A percentile compares a stretch with the other conserved stretches of the same genome.
These are phyloP conservation scores for Saksenaea oblongispora DNA, from an alignment of 371 early-diverging fungal species.

Conservation along the genomic window DNA sequence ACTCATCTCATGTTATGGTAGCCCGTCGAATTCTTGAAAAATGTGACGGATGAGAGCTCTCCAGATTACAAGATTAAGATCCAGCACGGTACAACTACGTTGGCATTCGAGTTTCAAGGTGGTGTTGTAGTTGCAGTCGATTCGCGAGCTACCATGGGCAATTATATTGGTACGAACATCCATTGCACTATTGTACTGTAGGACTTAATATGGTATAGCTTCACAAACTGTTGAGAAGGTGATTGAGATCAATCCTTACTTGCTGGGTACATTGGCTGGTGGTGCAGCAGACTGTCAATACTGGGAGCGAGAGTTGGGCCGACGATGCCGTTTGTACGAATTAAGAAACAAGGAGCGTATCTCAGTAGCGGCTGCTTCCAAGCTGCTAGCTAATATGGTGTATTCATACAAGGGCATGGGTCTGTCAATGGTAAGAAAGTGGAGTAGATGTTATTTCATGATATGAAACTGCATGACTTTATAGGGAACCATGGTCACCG, in stretches of 20 bases:
- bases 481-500: slow-evolving; percentile 99
- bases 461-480: background rate
- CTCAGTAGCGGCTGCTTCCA: slow-evolving; percentile 98
- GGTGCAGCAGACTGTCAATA: slow-evolving; percentile 99
- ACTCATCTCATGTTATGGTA: slow-evolving; percentile 19
- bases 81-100: slow-evolving; percentile 99
- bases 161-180: slow-evolving; percentile 83
- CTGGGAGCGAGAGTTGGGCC: slow-evolving; percentile 99
- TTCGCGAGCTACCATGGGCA: slow-evolving; percentile 98
- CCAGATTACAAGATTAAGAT: slow-evolving; percentile 78
- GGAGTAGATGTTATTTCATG: no score
- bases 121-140: slow-evolving; percentile 99
- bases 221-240: slow-evolving; percentile 99
- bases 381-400: slow-evolving; percentile 95
- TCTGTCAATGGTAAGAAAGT: slow-evolving; percentile 83
- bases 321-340: slow-evolving; percentile 95
- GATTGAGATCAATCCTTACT: slow-evolving; percentile 99
- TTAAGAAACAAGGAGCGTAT: slow-evolving; percentile 98
- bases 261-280: slow-evolving; percentile 99
- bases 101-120: slow-evolving; percentile 97
- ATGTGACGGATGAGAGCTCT: slow-evolving; percentile 60
- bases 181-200: background rate
- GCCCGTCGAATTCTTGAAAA: slow-evolving; percentile 68
- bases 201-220: slow-evolving; percentile 52
- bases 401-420: slow-evolving; percentile 99